Evolutionary conservation across 2,329 filamentous ascomycete genomes (phyloP).

Genomic region (Fusarium falciforme): DNA sequence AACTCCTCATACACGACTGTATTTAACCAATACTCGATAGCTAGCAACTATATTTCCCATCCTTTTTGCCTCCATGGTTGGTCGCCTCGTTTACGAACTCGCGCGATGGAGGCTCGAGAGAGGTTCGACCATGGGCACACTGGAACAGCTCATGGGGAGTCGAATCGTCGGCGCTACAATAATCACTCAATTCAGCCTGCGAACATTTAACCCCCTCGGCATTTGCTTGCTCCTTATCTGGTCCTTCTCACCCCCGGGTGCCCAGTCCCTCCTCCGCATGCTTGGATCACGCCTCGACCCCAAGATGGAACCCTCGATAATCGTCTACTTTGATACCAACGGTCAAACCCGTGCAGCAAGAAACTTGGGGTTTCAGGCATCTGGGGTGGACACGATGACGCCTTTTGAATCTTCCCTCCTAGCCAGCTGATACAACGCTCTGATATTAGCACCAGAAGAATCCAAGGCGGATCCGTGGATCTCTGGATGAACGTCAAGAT

Average conservation of each 20-base stretch:
- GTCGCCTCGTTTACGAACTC: neutral
- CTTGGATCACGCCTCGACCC: neutral
- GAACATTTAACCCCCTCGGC: neutral
- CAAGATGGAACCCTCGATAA: neutral
- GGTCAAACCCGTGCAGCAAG: neutral
- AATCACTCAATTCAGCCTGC: neutral
- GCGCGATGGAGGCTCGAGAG: neutral
- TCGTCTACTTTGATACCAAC: neutral
- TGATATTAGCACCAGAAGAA: neutral
- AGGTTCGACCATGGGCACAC: neutral
- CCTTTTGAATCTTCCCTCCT: neutral
- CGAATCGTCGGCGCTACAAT: neutral
- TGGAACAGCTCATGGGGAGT: neutral
- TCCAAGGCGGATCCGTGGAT: neutral
- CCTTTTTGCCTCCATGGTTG: neutral
- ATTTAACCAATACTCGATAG: neutral
- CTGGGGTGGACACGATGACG: neutral
- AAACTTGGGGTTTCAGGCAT: neutral
- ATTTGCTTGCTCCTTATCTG: neutral
- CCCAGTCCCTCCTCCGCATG: neutral
- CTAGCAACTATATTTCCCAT: neutral
- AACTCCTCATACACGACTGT: fast-evolving
- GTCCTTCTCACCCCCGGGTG: neutral
- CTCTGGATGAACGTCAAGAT: neutral
- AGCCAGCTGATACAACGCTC: neutral